These are phyloP conservation scores for Pulveroboletus sp. DNA, from an alignment of 768 basidiomycete genomes.

Conservation along the genomic window DNA sequence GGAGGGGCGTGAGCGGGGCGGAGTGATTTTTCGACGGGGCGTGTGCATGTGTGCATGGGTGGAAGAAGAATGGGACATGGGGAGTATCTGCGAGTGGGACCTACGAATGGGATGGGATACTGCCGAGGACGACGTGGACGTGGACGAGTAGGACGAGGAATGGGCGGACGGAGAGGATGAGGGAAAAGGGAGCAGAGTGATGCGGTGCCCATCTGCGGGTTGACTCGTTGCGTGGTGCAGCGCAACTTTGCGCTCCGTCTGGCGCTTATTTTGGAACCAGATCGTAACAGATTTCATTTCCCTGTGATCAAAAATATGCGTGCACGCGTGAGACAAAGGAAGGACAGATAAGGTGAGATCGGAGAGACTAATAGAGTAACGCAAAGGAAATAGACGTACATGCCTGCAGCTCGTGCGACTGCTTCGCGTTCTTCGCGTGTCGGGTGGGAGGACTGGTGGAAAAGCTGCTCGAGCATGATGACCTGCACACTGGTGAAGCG, in stretches of 20 bases:
- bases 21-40: slow-evolving; percentile 27
- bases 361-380: not conserved
- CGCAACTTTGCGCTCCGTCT: slow-evolving; percentile 52
- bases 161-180: slow-evolving; percentile 16
- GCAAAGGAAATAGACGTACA: slow-evolving; percentile 41
- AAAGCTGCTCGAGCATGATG: slow-evolving; percentile 67
- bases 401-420: slow-evolving; percentile 54
- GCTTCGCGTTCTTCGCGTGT: slow-evolving; percentile 69
- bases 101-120: slow-evolving; percentile 27
- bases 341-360: not conserved
- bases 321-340: not conserved
- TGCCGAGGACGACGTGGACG: slow-evolving; percentile 21
- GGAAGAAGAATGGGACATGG: slow-evolving; percentile 2
- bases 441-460: slow-evolving; percentile 67
- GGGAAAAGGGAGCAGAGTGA: slow-evolving; percentile 7
- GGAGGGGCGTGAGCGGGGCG: slow-evolving; percentile 29
- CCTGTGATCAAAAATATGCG: slow-evolving; percentile 9
- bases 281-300: slow-evolving; percentile 35
- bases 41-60: slow-evolving; percentile 6
- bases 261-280: slow-evolving; percentile 34
- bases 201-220: slow-evolving; percentile 16
- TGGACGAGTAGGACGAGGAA: slow-evolving; percentile 20
- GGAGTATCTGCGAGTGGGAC: slow-evolving; percentile 35
- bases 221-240: slow-evolving; percentile 34
- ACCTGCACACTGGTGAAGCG: slow-evolving; percentile 66